These are phyloP conservation scores for Allantophomopsis cytisporea DNA, from an alignment of 2,329 filamentous ascomycete genomes.

Conservation along the genomic window DNA sequence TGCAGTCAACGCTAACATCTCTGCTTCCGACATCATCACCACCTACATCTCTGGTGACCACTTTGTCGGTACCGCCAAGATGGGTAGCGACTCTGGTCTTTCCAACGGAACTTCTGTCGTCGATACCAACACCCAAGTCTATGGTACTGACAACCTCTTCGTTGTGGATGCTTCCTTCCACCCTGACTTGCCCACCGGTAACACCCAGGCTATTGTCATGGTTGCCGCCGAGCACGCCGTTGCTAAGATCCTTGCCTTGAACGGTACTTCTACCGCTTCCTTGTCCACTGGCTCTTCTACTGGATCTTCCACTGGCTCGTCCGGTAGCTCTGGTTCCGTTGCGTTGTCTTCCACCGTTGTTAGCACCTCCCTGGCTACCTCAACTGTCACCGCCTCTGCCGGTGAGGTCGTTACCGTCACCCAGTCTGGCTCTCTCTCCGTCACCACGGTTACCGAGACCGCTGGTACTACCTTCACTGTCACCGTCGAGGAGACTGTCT, in stretches of 20 bases:
- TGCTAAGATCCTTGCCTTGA: conserved; percentile 32
- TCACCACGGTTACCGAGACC: no score
- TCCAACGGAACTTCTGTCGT: conserved; percentile 43
- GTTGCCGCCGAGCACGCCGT: conserved; percentile 52
- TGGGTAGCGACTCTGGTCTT: conserved; percentile 42
- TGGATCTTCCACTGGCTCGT: no score
- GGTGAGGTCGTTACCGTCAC: no score
- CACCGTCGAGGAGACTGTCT: no score
- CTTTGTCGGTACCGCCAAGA: conserved; percentile 44
- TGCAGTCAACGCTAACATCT: background rate
- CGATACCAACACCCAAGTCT: conserved; percentile 48
- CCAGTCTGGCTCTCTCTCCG: no score
- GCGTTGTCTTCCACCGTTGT: no score
- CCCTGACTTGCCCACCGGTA: conserved; percentile 56
- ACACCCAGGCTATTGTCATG: conserved; percentile 53
- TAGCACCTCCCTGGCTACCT: no score
- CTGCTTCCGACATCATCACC: background rate
- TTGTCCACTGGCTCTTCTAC: no score
- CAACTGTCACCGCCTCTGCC: no score
- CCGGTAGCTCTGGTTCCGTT: no score
- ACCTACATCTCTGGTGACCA: conserved; percentile 19
- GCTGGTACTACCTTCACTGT: no score
- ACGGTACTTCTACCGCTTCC: no score
- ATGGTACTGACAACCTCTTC: conserved; percentile 54
- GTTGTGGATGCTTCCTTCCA: conserved; percentile 58